These are phyloP conservation scores for Prunus fruticosa DNA, from an alignment of 306 rosid genomes.

Conservation along the genomic window DNA sequence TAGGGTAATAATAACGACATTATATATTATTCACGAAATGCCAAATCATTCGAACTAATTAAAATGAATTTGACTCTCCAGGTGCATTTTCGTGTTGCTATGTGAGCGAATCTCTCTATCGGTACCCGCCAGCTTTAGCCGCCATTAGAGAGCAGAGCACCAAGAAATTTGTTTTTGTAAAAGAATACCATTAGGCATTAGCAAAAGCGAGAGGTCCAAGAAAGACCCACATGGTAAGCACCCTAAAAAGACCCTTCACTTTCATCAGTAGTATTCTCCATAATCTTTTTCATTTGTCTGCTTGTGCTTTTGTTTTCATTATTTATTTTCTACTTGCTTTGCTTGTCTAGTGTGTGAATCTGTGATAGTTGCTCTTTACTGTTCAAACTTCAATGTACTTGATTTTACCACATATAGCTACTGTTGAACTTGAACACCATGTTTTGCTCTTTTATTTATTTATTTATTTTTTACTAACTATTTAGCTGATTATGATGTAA, in stretches of 20 bases:
- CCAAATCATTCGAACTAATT: no score
- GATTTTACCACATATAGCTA: no score
- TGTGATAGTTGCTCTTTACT: background rate
- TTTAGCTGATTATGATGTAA: no score
- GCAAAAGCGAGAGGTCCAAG: background rate
- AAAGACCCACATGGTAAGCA: background rate
- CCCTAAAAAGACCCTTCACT: background rate
- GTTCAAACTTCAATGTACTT: background rate
- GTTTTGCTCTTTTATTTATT: no score
- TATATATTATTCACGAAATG: no score
- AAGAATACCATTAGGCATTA: background rate
- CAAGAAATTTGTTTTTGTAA: background rate
- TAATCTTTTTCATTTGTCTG: background rate
- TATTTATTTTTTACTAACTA: no score
- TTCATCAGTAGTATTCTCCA: background rate
- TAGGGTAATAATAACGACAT: no score
- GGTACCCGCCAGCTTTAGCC: background rate
- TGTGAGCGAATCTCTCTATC: background rate
- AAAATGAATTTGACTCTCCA: background rate
- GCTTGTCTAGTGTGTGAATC: background rate
- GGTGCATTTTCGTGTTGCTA: background rate
- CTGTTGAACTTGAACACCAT: no score
- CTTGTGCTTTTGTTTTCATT: background rate
- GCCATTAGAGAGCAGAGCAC: background rate
- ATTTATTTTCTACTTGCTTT: background rate